A percentile compares a stretch with the other conserved stretches of the same genome.
Conservation (phyloP, 1,284 basidiomycete species). For the Sporisorium scitamineum region DNA sequence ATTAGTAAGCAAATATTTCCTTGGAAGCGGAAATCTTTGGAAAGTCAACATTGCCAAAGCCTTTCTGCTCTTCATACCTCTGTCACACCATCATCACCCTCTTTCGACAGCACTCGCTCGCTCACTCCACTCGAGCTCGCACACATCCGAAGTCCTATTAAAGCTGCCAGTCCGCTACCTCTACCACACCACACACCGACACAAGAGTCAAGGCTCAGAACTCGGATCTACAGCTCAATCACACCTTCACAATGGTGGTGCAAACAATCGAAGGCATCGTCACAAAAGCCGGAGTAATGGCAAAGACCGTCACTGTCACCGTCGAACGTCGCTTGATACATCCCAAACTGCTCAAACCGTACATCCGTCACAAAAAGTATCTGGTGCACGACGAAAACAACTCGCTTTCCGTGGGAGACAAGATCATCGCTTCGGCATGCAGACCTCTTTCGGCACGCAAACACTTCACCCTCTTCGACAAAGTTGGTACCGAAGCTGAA, state of each 20-base stretch:
- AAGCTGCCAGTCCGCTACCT: neutral
- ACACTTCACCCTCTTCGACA: constrained; percentile 55
- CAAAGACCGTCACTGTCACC: constrained; percentile 65
- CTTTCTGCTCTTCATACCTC: neutral
- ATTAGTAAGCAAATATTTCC: constrained; percentile 11
- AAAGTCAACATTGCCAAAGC: neutral
- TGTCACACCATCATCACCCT: constrained; percentile 3
- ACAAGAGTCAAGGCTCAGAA: neutral
- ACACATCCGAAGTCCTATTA: neutral
- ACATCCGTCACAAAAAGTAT: constrained; percentile 64
- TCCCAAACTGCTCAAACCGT: constrained; percentile 62
- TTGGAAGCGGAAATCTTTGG: neutral
- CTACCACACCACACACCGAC: neutral
- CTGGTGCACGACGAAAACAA: constrained; percentile 61
- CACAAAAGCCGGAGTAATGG: constrained; percentile 66
- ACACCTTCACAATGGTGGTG: constrained; percentile 20
- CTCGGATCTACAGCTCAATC: neutral
- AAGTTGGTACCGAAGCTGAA: constrained; percentile 43
- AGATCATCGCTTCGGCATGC: constrained; percentile 60
- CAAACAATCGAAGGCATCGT: constrained; percentile 58
- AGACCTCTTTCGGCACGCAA: constrained; percentile 64
- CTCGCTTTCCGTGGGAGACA: constrained; percentile 61
- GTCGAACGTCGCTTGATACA: constrained; percentile 60
- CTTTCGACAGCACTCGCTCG: neutral
- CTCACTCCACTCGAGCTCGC: neutral